Base-by-base conservation (phyloP, 2,329 filamentous ascomycete species). In the Dothideomycetes sp. region DNA sequence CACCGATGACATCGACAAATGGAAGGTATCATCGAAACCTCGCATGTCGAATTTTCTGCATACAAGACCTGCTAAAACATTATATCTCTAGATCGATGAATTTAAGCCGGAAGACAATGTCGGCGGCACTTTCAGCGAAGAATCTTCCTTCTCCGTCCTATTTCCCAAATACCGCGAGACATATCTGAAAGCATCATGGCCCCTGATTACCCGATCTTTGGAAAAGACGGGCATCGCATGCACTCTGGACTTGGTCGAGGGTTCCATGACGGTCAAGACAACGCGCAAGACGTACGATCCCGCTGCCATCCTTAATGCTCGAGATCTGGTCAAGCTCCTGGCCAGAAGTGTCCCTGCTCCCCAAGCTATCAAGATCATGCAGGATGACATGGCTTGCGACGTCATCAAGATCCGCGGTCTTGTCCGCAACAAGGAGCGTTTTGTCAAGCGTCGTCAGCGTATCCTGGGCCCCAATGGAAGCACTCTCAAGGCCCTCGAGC, bases 81-180 rank as follows among this genome's bases (percentile, higher is more conserved):
- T 29, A 15, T 36, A n/a, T 31, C 17, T 41, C 16, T 54, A 81
- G 77, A 68, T 88, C 52, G 87, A 94, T 30, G 65, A 78, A 19
- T 96, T 96, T 65, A 89, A 78, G 31, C 75, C 84, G 36, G 78
- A 84, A 49, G 83, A 96, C 65, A 96, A 96, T 63, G 64, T 68
- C 22, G 85, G 76, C 40, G 91, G 91, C 48, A 81, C 83, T 15
- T 94, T 98, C 59, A 74, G 80, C 38, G 89, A 98, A 62, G 91
- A 96, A 66, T 94, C 86, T 1, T 87, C 84, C 4, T 98, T 98
- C 69, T 66, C 67, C 45, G 73, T 69, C 10, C 64, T 96, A 5
- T 96, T 96, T 58, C 91, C 91, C 47, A 94, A 94, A 64, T 98
- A 98, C 63, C 81, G 91, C 55, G 91, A 98, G 71, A 75, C 85